These are phyloP conservation scores for Bryoglossum gracile DNA, from an alignment of 495 filamentous ascomycete species.

Conservation along the genomic window DNA sequence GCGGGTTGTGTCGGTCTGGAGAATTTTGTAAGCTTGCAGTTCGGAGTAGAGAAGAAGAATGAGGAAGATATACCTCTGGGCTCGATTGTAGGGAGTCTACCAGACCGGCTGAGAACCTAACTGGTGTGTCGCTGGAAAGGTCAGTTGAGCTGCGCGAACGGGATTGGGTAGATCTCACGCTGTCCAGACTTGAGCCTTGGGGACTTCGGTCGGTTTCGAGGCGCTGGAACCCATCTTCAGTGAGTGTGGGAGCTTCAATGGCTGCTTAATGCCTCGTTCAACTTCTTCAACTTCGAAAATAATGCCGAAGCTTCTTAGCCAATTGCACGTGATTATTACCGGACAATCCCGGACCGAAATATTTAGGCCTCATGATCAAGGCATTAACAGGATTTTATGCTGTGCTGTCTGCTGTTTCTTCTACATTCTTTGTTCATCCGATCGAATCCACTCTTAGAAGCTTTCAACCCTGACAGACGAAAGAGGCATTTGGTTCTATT, in stretches of 20 bases:
- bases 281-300: neutral
- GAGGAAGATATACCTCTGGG: constrained; percentile 57
- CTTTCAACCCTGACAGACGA: neutral
- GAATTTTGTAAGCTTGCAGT: too few species aligned
- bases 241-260: constrained; percentile 17
- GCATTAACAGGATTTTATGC: neutral
- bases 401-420: neutral
- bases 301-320: neutral
- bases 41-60: too few species aligned
- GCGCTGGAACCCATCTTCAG: constrained; percentile 23
- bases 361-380: neutral
- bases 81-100: constrained; percentile 74
- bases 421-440: too few species aligned
- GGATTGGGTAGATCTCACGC: constrained; percentile 13
- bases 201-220: constrained; percentile 20
- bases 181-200: constrained; percentile 23
- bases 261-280: neutral
- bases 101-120: constrained; percentile 81
- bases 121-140: constrained; percentile 59
- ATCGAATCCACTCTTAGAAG: too few species aligned
- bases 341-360: too few species aligned
- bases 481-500: neutral
- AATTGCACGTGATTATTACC: constrained; percentile 1
- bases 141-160: neutral
- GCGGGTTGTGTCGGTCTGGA: constrained; percentile 79